Evolutionary conservation across 2,329 filamentous ascomycete genomes (phyloP).

Genomic region (Claviceps purpurea): DNA sequence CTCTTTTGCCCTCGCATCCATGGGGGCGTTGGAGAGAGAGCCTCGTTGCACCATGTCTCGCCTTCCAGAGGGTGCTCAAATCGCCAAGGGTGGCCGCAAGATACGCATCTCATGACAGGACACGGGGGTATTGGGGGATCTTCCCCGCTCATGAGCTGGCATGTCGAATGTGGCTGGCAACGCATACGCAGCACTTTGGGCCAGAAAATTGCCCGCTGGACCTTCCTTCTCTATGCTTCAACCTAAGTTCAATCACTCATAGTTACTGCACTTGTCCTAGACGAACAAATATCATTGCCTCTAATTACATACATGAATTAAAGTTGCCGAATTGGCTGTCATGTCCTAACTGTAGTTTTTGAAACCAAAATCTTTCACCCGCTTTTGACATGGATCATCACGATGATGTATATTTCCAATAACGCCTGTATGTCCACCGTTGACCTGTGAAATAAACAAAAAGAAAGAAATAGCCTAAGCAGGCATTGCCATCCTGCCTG

Average conservation of each 20-base stretch:
- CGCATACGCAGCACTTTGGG: not conserved
- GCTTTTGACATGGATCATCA: constrained; percentile 4
- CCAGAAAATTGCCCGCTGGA: too few relatives aligned
- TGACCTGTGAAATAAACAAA: not conserved
- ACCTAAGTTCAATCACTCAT: not conserved
- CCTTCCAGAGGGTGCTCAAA: constrained; percentile 36
- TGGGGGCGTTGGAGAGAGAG: constrained; percentile 63
- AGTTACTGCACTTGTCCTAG: not conserved
- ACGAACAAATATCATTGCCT: not conserved
- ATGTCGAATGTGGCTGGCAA: not conserved
- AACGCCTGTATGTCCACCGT: not conserved
- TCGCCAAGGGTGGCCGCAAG: constrained; percentile 42
- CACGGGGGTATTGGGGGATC: not conserved
- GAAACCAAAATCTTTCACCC: not conserved
- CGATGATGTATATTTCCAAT: constrained; percentile 2
- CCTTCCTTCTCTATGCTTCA: not conserved
- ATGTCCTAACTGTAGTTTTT: not conserved
- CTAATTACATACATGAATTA: not conserved
- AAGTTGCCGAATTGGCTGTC: not conserved
- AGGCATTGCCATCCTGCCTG: not conserved
- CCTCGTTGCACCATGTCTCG: constrained; percentile 85
- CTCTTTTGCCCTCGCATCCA: constrained; percentile 71
- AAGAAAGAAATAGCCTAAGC: not conserved
- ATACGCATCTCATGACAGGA: constrained; percentile 20
- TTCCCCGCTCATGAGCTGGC: not conserved